Base-by-base conservation (phyloP, 2,329 filamentous ascomycete species). In the Colletotrichum gloeosporioides region DNA sequence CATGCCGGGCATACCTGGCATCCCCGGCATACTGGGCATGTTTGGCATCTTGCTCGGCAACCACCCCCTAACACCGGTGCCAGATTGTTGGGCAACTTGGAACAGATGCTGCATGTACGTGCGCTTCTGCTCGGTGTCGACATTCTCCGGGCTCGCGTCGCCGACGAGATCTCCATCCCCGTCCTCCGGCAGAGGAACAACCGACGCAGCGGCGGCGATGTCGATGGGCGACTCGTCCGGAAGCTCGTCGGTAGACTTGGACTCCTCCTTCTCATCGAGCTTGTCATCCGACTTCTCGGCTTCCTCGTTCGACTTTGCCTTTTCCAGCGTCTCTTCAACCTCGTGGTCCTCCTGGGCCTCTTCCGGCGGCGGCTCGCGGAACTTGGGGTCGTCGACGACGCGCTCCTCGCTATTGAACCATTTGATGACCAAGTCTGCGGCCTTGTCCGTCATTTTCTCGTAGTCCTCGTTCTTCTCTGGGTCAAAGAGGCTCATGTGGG, bases 401-500 rank as follows among this genome's bases (percentile, higher is more conserved):
- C 83, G 82, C 8, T 84, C 85, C 22, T 90, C 87, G 72, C 85
- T 86, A 10, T 84, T 81, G 78, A 90, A 90, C 92, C 93, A 94
- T 34, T 86, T 84, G 4, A 90, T 86, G 5, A 93, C 88, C 61
- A 92, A 83, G 75, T 90, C 88, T 55, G 90, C 90, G 3, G 92
- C 90, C 57, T 89, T 85, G 55, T 91, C 89, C 18, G 89, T 88
- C 89, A 95, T 93, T 8, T 86, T 86, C 76, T 92, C 91, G 78
- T 95, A 95, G 2, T 90, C 90, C 9, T 89, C 87, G 79, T 95
- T 93, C 78, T 89, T 91, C 74, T 89, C 88, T 1, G 90, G 89
- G 57, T 87, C 88, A 80, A 95, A 95, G 88, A 95, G 86, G 79
- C 86, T 89, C 82, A 92, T 90, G 80, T 97, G 95, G 2, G 95